Base-by-base conservation (phyloP, 106 monocot species). In the Dendrobium nobile region DNA sequence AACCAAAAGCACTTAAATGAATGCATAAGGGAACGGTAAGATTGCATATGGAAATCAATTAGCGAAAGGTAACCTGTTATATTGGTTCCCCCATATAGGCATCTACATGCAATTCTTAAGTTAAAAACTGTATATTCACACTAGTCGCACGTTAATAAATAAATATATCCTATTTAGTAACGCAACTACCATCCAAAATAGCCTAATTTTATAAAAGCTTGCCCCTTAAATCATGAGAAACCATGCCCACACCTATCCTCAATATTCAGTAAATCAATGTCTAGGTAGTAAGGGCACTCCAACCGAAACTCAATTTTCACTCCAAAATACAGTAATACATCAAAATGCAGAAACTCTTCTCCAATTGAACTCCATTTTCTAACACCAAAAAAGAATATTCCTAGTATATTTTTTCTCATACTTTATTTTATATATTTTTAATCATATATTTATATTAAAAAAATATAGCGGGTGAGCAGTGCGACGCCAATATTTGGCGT, bases 221-320 rank as follows among this genome's bases (percentile, higher is more conserved):
- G 61, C 26, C 18, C n/a, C 65, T 67, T 67, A 67, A 67, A 67
- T 24, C 65, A 67, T 67, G 7, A 67, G n/a, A 67, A 67, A 67
- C 5, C 19, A 56, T 56, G 55, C 55, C 19, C 3, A 11, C 15
- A 15, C 10, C 55, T 67, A 67, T 67, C 0, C 26, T 26, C 26
- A 26, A 22, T 24, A 61, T 67, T 24, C 65, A 24, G 65, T 4
- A 67, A 67, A 56, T 56, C 15, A 17, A 56, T 56, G 56, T 56
- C 13, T 2, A 18, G 56, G 15, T 2, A 56, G 56, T 26, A 9
- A 28, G 28, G 1, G 28, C 28, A 28, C 28, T 28, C 28, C 28
- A 28, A 28, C 28, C 28, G 0, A 28, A 28, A 28, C 28, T 28
- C 28, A 28, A 28, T 28, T 28, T 28, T 28, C 28, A 28, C 1